phyloP scores from a whole-genome alignment of 306 rosid genomes.

The Trifolium repens region DNA sequence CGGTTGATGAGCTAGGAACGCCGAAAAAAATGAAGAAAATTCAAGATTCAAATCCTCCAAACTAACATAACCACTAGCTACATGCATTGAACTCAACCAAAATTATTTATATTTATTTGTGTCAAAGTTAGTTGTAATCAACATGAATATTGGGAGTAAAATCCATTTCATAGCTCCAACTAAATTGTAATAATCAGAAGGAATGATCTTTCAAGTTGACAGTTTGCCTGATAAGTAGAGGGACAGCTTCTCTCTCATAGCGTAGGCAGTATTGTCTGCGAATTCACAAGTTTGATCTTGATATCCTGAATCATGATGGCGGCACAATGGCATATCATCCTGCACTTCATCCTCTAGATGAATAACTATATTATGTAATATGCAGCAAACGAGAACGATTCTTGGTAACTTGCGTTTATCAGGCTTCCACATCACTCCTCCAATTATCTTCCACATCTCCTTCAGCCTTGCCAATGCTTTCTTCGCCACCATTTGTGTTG shows the following conservation, averaged over 20 bases:
- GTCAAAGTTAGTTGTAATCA: slow-evolving; percentile 27
- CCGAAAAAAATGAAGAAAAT: too few relatives aligned
- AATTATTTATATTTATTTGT: slow-evolving; percentile 15
- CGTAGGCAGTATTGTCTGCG: slow-evolving; percentile 50
- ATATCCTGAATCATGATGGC: slow-evolving; percentile 74
- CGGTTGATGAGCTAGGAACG: too few relatives aligned
- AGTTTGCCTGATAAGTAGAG: slow-evolving; percentile 55
- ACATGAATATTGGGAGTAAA: slow-evolving; percentile 22
- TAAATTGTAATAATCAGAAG: slow-evolving; percentile 14
- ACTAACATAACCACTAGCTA: not conserved
- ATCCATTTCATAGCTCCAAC: slow-evolving; percentile 23
- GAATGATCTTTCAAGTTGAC: slow-evolving; percentile 28
- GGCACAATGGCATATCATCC: slow-evolving; percentile 52
- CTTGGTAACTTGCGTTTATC: slow-evolving; percentile 80
- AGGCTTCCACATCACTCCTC: slow-evolving; percentile 91
- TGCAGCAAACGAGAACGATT: slow-evolving; percentile 81
- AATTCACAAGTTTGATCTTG: slow-evolving; percentile 64
- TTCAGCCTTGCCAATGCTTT: slow-evolving; percentile 79
- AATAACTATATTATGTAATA: slow-evolving; percentile 81
- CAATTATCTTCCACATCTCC: slow-evolving; percentile 81
- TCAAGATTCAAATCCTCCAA: not conserved
- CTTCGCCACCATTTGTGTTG: slow-evolving; percentile 74
- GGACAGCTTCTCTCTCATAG: slow-evolving; percentile 67
- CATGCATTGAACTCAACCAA: slow-evolving; percentile 15
- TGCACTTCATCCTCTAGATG: slow-evolving; percentile 76